These are phyloP conservation scores for Grosmannia serpens DNA, from an alignment of 2,329 filamentous ascomycete species.

Conservation along the genomic window DNA sequence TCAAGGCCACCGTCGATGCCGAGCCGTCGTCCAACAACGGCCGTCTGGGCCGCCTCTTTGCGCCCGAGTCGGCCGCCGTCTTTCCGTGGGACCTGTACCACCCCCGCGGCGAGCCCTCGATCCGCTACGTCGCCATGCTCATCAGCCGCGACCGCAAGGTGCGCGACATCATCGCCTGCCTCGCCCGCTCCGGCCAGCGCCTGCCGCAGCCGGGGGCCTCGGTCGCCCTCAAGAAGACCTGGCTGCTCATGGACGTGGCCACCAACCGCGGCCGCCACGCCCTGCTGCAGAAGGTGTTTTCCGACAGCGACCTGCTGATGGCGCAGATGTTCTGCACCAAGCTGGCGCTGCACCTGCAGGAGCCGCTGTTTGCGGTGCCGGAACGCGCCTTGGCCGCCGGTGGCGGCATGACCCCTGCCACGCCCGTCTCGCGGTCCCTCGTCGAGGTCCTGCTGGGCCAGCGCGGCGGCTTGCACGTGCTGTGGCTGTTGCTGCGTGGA, in stretches of 20 bases:
- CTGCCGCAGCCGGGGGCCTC: slow-evolving; percentile 27
- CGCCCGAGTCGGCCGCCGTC: slow-evolving; percentile 41
- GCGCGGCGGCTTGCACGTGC: slow-evolving; percentile 33
- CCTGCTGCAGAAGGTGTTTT: slow-evolving; percentile 44
- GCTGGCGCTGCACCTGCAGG: slow-evolving; percentile 56
- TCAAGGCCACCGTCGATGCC: slow-evolving; percentile 48
- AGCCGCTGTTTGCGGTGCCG: slow-evolving; percentile 40
- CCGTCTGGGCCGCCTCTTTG: slow-evolving; percentile 39
- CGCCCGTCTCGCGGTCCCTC: slow-evolving; percentile 18
- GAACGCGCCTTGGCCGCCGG: not conserved
- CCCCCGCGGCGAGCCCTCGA: slow-evolving; percentile 13
- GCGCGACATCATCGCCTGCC: slow-evolving; percentile 49
- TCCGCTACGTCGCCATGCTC: slow-evolving; percentile 60
- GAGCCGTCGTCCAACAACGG: slow-evolving; percentile 48
- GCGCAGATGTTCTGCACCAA: slow-evolving; percentile 59
- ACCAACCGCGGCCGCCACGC: slow-evolving; percentile 21
- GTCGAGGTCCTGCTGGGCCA: slow-evolving; percentile 50
- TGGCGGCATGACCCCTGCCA: not conserved
- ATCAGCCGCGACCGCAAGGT: slow-evolving; percentile 43
- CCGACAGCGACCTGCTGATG: slow-evolving; percentile 47
- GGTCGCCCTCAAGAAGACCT: slow-evolving; percentile 49
- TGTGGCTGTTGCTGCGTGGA: slow-evolving; percentile 49
- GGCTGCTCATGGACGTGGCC: slow-evolving; percentile 28
- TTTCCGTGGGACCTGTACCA: slow-evolving; percentile 52
- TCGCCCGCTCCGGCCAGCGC: slow-evolving; percentile 46